Evolutionary conservation across 768 basidiomycete genomes (phyloP).

Genomic region (Auricularia sp.): DNA sequence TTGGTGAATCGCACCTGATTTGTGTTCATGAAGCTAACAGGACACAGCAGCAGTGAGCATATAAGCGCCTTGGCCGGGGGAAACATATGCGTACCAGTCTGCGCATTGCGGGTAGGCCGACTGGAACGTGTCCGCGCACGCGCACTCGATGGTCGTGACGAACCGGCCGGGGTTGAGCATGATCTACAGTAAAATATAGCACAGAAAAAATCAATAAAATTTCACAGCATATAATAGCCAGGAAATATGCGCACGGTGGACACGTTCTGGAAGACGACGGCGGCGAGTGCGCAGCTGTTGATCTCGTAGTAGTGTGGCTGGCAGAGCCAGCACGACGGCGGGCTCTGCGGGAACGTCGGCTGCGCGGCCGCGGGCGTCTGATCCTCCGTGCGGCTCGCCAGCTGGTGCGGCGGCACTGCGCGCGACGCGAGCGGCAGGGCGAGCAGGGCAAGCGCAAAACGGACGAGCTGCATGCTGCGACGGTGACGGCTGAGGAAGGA

Average conservation of each 20-base stretch:
- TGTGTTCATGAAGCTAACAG: slow-evolving; percentile 43
- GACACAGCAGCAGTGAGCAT: not conserved
- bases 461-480: not conserved
- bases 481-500: not conserved
- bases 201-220: no score
- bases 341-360: slow-evolving; percentile 43
- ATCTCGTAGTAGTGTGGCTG: slow-evolving; percentile 42
- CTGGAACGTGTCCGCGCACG: slow-evolving; percentile 43
- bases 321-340: slow-evolving; percentile 53
- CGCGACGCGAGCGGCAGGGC: not conserved
- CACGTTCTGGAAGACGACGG: slow-evolving; percentile 48
- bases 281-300: slow-evolving; percentile 46
- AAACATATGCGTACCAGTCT: slow-evolving; percentile 40
- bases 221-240: not conserved
- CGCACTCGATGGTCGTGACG: slow-evolving; percentile 52
- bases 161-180: slow-evolving; percentile 57
- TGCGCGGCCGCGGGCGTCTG: not conserved
- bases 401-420: not conserved
- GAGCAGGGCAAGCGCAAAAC: not conserved
- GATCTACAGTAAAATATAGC: slow-evolving; percentile 27
- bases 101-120: slow-evolving; percentile 51
- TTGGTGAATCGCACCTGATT: slow-evolving; percentile 22
- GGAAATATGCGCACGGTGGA: slow-evolving; percentile 30
- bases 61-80: not conserved
- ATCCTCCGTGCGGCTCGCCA: not conserved